Evolutionary conservation across 495 filamentous ascomycete species (phyloP).

Genomic region (Penicillium atrosanguineum): DNA sequence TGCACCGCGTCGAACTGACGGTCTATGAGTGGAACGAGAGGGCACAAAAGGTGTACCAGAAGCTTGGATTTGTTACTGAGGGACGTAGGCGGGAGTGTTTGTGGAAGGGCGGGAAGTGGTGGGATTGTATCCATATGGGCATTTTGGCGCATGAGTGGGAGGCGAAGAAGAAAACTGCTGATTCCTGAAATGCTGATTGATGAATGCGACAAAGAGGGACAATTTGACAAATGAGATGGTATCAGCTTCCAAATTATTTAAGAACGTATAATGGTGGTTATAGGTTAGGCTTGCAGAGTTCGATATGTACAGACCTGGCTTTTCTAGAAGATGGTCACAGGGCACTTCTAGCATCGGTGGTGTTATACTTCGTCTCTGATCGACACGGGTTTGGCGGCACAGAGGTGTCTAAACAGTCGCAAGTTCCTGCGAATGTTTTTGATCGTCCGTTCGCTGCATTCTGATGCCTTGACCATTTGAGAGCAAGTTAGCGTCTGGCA

Average conservation of each 20-base stretch:
- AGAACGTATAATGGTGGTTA: too few relatives aligned
- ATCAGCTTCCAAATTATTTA: too few relatives aligned
- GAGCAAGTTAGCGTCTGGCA: conserved; percentile 4
- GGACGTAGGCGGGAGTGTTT: conserved; percentile 1
- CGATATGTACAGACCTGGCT: conserved; percentile 25
- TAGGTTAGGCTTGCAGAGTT: too few relatives aligned
- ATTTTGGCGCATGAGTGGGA: conserved; percentile 3
- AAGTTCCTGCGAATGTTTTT: conserved; percentile 25
- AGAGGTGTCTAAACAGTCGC: conserved; percentile 19
- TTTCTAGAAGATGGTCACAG: conserved; percentile 27
- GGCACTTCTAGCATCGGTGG: conserved; percentile 21
- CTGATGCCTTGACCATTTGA: conserved; percentile 2
- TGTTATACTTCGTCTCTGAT: conserved; percentile 13
- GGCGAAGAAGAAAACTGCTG: background rate
- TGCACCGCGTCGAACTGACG: conserved; percentile 1
- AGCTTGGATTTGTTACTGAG: background rate
- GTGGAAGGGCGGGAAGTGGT: background rate
- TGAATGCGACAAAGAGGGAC: too few relatives aligned
- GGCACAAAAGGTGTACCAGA: conserved; percentile 1
- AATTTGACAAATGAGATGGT: too few relatives aligned
- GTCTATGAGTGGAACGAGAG: conserved; percentile 3
- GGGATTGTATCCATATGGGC: conserved; percentile 3
- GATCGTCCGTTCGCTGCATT: conserved; percentile 4
- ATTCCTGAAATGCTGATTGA: background rate
- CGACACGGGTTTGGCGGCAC: conserved; percentile 19